Evolutionary conservation across 2,329 filamentous ascomycete species (phyloP), one percentile per base, ranked within the genome.

Genomic region (Stagonosporopsis tanaceti): DNA sequence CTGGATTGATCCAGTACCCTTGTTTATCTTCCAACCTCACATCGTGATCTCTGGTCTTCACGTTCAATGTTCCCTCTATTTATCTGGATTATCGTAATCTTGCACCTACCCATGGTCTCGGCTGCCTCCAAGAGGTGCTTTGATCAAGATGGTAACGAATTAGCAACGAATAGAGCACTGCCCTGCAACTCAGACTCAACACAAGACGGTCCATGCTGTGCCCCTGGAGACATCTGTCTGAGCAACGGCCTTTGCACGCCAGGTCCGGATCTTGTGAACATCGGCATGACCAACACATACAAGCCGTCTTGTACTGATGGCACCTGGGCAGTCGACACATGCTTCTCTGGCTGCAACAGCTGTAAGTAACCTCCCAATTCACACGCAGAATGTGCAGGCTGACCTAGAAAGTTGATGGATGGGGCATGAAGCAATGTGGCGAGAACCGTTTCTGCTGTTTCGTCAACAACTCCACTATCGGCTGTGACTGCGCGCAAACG

Each of bases 381-480:
- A 9, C 24, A 3, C 25, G 40, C 22, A 17, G 37, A 22, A 20
- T 25, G 4, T 6, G 14, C 15, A 17, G 6, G 20, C 28, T 50
- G 47, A 42, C 25, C 15, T 3, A 15, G 7, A 14, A 17, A 59
- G 50, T 59, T 22, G 22, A 39, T 30, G 50, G 51, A 20, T 28
- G 38, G 15, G 50, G 51, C 14, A 39, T 59, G 22, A 40, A 59
- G 40, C 38, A 47, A n/a, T 59, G 56, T 45, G 51, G 51, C 34
- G 50, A 37, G 22, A 54, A 54, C 24, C 39, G 46, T 14, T 59
- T 53, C 30, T 59, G 56, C 50, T 59, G 50, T 22, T 50, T 48
- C 22, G 32, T 14, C 11, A 9, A 41, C 30, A 32, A 32, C 11
- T 32, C 30, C 11, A 32, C 30, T 11, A 32, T 32, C 11, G 30